Percentiles rank a stretch among this genome's conserved stretches.
phyloP scores from a whole-genome alignment of 176 grass and related monocot genomes.

The Carex parvula region DNA sequence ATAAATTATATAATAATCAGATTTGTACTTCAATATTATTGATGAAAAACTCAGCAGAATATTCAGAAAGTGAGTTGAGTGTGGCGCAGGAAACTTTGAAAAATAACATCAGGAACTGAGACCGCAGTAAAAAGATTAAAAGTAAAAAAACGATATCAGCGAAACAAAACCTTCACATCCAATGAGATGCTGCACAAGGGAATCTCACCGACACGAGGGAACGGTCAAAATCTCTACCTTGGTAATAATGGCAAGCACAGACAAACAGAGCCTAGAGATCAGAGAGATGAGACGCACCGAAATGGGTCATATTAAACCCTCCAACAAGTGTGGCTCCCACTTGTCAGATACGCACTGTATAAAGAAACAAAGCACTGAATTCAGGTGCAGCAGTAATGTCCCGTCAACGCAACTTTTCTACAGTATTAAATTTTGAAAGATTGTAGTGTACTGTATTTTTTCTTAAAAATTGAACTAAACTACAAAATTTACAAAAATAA shows the following conservation, averaged over 20 bases:
- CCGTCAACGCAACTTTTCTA: conserved; percentile 15
- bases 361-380: conserved; percentile 14
- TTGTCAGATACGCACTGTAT: background rate
- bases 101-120: background rate
- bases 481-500: background rate
- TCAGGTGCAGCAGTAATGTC: conserved; percentile 27
- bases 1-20: too few species aligned
- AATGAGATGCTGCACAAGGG: conserved; percentile 16
- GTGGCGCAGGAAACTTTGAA: background rate
- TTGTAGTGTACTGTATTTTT: background rate
- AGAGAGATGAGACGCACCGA: background rate
- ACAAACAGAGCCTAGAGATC: conserved; percentile 7
- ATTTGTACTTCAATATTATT: too few species aligned
- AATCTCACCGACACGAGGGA: conserved; percentile 29
- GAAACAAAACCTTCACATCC: background rate
- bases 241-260: background rate
- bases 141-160: background rate
- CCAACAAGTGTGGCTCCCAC: background rate
- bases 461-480: background rate
- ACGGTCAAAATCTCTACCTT: conserved; percentile 12
- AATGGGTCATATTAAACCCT: conserved; percentile 8
- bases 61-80: background rate
- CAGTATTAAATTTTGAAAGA: background rate
- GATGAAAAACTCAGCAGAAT: too few species aligned
- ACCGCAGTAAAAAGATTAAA: conserved; percentile 4